Conservation (phyloP, 2,329 filamentous ascomycete genomes). For the Cladosporium austrohemisphaericum region DNA sequence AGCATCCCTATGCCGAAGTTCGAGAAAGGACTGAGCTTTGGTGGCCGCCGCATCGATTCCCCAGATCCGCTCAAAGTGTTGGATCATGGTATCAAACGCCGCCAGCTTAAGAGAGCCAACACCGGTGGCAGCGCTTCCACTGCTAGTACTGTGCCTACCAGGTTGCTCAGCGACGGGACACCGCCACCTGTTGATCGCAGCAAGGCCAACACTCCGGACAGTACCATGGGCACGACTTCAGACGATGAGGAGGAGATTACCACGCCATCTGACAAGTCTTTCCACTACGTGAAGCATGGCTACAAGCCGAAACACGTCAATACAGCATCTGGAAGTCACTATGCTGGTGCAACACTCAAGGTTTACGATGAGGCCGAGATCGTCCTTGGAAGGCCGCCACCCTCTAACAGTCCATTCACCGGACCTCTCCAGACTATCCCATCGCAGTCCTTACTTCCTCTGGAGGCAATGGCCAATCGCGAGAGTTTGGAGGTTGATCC, state of each 20-base stretch:
- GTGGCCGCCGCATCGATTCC: conserved; percentile 21
- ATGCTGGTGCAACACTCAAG: conserved; percentile 10
- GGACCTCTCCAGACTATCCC: conserved; percentile 27
- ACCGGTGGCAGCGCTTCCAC: conserved; percentile 18
- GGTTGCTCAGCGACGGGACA: background rate
- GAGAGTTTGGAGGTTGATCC: background rate
- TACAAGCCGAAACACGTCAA: conserved; percentile 14
- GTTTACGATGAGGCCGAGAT: conserved; percentile 18
- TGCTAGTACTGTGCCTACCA: conserved; percentile 16
- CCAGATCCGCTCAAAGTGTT: conserved; percentile 26
- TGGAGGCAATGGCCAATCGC: background rate
- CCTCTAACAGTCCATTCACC: conserved; percentile 27
- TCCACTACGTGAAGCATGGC: conserved; percentile 11
- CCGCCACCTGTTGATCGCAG: conserved; percentile 18
- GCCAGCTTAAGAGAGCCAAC: conserved; percentile 21
- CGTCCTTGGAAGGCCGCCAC: conserved; percentile 17
- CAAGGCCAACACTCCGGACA: conserved; percentile 23
- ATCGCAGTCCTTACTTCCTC: conserved; percentile 22
- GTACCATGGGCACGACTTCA: conserved; percentile 21
- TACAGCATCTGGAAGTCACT: conserved; percentile 9
- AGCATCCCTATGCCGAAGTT: conserved; percentile 10
- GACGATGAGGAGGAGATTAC: conserved; percentile 25
- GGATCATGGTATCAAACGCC: conserved; percentile 26
- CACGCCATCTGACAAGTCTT: conserved; percentile 20
- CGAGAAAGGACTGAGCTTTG: conserved; percentile 20